Base-by-base conservation (phyloP, 805 yeast genomes). In the Nematodospora valgi region DNA sequence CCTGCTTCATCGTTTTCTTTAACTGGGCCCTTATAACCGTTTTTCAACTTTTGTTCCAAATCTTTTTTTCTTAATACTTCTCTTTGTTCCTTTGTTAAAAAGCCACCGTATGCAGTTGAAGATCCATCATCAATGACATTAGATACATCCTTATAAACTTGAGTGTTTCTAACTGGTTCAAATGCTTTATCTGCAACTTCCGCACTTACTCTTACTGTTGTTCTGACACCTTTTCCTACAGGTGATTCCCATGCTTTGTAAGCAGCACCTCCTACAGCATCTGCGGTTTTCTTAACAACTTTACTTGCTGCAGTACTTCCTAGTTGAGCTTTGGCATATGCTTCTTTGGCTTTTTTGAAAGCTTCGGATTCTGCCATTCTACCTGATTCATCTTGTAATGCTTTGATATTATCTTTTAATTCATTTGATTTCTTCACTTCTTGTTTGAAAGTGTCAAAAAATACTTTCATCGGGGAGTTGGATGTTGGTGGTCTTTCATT, bases 171-270 rank as follows among this genome's bases (percentile, higher is more conserved):
- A 33, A 93, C 93, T 8, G 99, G 99, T 51, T 89, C 97, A 33
- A 85, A 76, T 22, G 84, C 87, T 59, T 84, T 86, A 51, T 86
- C 93, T n/a, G 91, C 81, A 10, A 73, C 79, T 37, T 86, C 86
- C 2, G 94, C 96, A 3, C 96, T 80, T 34, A 76, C 74, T 39
- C 72, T 74, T n/a, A 87, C 91, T 0, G 88, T 87, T 28, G 78
- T 72, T 52, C 98, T 76, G n/a, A 96, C 89, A 32, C 82, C 83
- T 57, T 82, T 80, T 41, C 95, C 93, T 27, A 91, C 85, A 16
- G 93, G 86, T 1, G 96, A 87, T 42, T 93, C 96, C 98, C 98
- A 93, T 1, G 97, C 96, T 40, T 81, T 82, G 25, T 75, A 70
- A 4, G 96, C 98, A 29, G 80, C 95, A 39, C 75, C 82, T 36